Evolutionary conservation across 306 rosid genomes (phyloP), one percentile per base, ranked within the genome.

Genomic region (Astragalus glycyphyllos): DNA sequence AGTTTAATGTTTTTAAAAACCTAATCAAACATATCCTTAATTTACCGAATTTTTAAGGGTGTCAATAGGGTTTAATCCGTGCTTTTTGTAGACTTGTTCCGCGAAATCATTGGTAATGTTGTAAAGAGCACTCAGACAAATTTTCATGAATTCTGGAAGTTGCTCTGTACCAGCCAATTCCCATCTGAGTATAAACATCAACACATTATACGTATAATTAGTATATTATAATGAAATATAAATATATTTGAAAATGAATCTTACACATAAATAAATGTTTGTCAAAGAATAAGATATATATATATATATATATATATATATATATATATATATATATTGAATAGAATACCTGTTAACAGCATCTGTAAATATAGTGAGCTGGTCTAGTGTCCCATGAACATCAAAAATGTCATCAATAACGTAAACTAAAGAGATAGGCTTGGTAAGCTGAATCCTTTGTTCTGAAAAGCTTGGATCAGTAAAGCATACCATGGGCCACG

Each of bases 401-500:
- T 90, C 83, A 5, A 83, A 88, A 20, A 88, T 80, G 37, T 86
- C 95, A 17, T 88, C 95, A 41, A 90, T 76, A 46, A 88, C 6
- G 61, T 84, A 90, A 42, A 84, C 14, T 0, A 90, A 83, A 51
- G 92, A 79, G 31, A 90, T 26, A 0, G 85, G 60, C 61, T 90
- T 90, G 0, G 92, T 77, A 67, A 88, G 84, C 12, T 88, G 77
- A 65, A 90, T 40, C 60, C 89, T 83, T 65, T 90, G 68, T 2
- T 79, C 64, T 5, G 90, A 88, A 51, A 83, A 71, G 14, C 17
- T 3, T 16, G 88, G 89, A 70, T 86, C 85, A 7, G 73, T 31
- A n/a, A 81, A 62, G 68, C 89, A 65, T 37, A 76, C 79, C 86
- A 84, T 80, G 1, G 93, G 73, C 83, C 96, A 88, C 14, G 71